Evolutionary conservation across 768 basidiomycete genomes (phyloP), one percentile per base, ranked within the genome.

Genomic region (Kwoniella newhampshirensis): DNA sequence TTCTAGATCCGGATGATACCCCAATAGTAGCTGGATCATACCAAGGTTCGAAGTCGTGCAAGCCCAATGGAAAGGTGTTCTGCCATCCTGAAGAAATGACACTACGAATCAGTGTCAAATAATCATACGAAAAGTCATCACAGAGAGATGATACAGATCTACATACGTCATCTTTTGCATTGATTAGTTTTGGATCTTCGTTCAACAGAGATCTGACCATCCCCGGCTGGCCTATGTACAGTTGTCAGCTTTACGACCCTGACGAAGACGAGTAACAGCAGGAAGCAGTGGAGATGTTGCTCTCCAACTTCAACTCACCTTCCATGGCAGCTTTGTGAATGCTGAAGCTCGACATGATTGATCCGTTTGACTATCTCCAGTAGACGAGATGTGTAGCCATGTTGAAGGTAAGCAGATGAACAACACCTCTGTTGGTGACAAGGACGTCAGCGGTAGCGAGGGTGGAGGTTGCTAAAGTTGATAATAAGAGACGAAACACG

Each of bases 21-120:
- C 47, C 15, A 78, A 53, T 3, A 78, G 43, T 2, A 71, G 56
- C 50, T 78, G 75, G 0, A 66, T 39, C 41, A 76, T 67, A 26
- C 63, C 59, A 11, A 76, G 53, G 28, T 66, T 66, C 1, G 61
- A 49, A 1, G 66, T 66, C 23, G 74, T 70, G 15, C 71, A 70
- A 5, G 75, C 75, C 77, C 77, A 78, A 51, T 78, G 77, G 17
- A 77, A 62, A 4, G 77, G 69, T 30, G 77, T 77, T 17, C 77
- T 47, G 4, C 74, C 75, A 47, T 78, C 77, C 77, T 78, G 30
- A n/a, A n/a, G n/a, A n/a, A n/a, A n/a, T n/a, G n/a, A n/a, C n/a
- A n/a, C n/a, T n/a, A n/a, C n/a, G n/a, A n/a, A n/a, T n/a, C n/a
- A n/a, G n/a, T n/a, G n/a, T n/a, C n/a, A n/a, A n/a, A n/a, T n/a